Percentiles rank a stretch among this genome's conserved stretches.
Evolutionary conservation across 768 basidiomycete species (phyloP).

Genomic region (Podaxis sp.): DNA sequence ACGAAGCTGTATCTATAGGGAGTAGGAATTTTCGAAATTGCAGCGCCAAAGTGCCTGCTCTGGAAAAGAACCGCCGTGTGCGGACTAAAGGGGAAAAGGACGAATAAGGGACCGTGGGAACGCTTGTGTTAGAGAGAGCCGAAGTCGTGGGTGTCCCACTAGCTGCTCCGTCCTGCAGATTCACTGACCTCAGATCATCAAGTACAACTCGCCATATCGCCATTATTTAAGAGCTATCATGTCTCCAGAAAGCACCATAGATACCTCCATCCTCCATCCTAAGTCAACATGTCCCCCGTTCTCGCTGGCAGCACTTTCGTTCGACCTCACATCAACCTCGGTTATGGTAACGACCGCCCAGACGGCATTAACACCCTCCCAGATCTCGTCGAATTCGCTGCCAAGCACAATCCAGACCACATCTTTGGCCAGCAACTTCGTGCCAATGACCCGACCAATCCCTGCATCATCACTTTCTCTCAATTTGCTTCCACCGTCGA

Average conservation of each 20-base stretch:
- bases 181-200: neutral
- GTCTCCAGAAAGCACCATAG: neutral
- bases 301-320: slow-evolving; percentile 26
- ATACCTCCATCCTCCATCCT: neutral
- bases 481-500: slow-evolving; percentile 33
- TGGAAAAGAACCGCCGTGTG: neutral
- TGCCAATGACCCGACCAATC: slow-evolving; percentile 18
- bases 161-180: too few species aligned
- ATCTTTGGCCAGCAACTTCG: slow-evolving; percentile 35
- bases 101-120: neutral
- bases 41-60: neutral
- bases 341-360: slow-evolving; percentile 26
- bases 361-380: slow-evolving; percentile 35
- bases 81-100: neutral
- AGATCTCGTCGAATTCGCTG: slow-evolving; percentile 37
- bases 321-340: slow-evolving; percentile 36
- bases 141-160: too few species aligned
- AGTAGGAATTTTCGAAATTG: neutral
- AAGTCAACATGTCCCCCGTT: slow-evolving; percentile 4
- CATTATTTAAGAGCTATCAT: slow-evolving; percentile 1
- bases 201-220: neutral
- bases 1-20: too few species aligned
- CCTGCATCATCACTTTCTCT: slow-evolving; percentile 33
- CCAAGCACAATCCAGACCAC: slow-evolving; percentile 33
- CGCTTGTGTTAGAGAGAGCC: neutral